These are phyloP conservation scores for Cladosporium sp. DNA, from an alignment of 2,329 filamentous ascomycete species.

Conservation along the genomic window DNA sequence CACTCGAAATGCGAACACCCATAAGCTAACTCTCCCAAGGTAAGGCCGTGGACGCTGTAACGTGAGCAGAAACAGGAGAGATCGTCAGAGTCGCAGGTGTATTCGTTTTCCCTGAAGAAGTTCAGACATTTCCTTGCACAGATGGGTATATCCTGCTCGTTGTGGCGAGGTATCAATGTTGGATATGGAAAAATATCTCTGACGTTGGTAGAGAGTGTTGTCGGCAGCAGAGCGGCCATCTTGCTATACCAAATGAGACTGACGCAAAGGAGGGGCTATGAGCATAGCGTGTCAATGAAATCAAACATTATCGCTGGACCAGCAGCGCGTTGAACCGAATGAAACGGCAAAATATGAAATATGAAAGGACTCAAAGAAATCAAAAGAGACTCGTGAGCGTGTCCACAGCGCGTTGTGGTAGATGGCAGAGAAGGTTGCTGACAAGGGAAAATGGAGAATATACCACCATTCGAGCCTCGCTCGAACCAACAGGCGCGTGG, in stretches of 20 bases:
- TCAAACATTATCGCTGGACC: conserved; percentile 9
- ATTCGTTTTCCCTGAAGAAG: neutral
- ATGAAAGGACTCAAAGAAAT: neutral
- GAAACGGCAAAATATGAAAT: neutral
- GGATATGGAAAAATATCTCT: neutral
- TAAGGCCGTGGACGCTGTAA: conserved; percentile 27
- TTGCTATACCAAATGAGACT: neutral
- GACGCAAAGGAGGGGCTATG: neutral
- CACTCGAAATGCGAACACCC: conserved; percentile 16
- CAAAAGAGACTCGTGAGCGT: conserved; percentile 10
- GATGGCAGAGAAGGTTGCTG: neutral
- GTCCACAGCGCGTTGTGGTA: conserved; percentile 2
- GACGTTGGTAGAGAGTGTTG: too few species aligned
- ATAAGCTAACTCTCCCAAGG: conserved; percentile 28
- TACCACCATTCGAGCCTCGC: neutral
- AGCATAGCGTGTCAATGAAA: conserved; percentile 4
- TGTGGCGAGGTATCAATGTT: neutral
- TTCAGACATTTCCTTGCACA: conserved; percentile 3
- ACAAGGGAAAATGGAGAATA: conserved; percentile 1
- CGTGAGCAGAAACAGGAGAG: conserved; percentile 26
- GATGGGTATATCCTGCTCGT: neutral
- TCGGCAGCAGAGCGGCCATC: neutral
- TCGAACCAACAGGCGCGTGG: neutral
- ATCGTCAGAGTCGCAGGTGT: conserved; percentile 12
- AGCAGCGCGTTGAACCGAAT: conserved; percentile 10